Evolutionary conservation across 352 stramenopile species (phyloP).

Genomic region (Phytopythium litorale): DNA sequence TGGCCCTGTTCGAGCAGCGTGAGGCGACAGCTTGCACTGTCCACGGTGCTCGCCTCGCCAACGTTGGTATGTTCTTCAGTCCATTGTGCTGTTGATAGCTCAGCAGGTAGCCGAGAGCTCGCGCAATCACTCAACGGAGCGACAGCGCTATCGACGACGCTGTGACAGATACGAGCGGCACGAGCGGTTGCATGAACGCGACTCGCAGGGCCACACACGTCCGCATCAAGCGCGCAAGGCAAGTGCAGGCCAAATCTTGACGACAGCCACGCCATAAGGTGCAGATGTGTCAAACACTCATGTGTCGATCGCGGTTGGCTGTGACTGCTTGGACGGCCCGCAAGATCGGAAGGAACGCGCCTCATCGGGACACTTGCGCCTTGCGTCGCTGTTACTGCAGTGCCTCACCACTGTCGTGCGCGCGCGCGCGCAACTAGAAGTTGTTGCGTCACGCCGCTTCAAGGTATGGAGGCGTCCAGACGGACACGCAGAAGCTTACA

Average conservation of each 20-base stretch:
- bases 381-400: neutral
- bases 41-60: neutral
- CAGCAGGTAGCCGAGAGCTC: too few species aligned
- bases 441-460: neutral
- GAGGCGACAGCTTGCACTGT: neutral
- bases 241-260: too few species aligned
- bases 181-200: too few species aligned
- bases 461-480: neutral
- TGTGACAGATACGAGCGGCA: neutral
- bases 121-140: too few species aligned
- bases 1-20: neutral
- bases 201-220: too few species aligned
- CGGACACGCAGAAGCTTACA: neutral
- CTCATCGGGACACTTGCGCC: neutral
- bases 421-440: neutral
- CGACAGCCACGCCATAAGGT: neutral
- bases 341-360: neutral
- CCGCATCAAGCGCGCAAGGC: too few species aligned
- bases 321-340: neutral
- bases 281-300: neutral
- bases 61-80: too few species aligned
- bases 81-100: too few species aligned
- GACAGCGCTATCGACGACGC: too few species aligned
- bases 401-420: neutral
- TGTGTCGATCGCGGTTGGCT: neutral